Evolutionary conservation across 2,329 filamentous ascomycete genomes (phyloP).

Genomic region (Trichophyton verrucosum): DNA sequence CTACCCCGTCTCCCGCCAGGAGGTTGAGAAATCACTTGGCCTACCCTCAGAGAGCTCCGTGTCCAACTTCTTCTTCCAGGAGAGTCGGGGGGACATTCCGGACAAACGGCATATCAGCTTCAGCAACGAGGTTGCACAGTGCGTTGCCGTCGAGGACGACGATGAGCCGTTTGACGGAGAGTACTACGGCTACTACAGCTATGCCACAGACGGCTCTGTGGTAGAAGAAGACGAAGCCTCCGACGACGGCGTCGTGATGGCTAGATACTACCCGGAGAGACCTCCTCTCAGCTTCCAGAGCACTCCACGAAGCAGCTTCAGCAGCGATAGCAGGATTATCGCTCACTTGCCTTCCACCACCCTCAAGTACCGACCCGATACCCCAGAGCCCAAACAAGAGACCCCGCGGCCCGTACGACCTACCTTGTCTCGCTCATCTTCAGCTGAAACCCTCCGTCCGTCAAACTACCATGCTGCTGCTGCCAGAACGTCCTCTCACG

Average conservation of each 20-base stretch:
- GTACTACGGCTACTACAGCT: conserved; percentile 24
- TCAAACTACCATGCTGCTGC: background rate
- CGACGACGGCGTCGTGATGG: conserved; percentile 70
- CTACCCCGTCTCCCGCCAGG: conserved; percentile 53
- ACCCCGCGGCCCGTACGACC: conserved; percentile 4
- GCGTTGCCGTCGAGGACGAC: conserved; percentile 82
- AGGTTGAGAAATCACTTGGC: conserved; percentile 48
- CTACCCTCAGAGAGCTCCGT: background rate
- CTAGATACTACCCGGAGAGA: conserved; percentile 41
- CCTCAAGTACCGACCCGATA: conserved; percentile 50
- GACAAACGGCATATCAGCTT: conserved; percentile 79
- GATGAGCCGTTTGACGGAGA: conserved; percentile 17
- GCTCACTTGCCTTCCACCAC: conserved; percentile 79
- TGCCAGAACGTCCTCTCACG: conserved; percentile 1
- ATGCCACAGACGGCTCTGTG: conserved; percentile 30
- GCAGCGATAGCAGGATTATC: conserved; percentile 66
- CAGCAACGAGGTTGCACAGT: conserved; percentile 89
- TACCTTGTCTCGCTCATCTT: conserved; percentile 6
- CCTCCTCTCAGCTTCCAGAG: conserved; percentile 41
- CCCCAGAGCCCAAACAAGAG: conserved; percentile 11
- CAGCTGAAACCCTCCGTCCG: conserved; percentile 10
- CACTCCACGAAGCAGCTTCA: conserved; percentile 45
- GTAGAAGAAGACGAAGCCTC: conserved; percentile 50
- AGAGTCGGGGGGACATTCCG: background rate
- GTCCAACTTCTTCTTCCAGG: background rate